Conservation (phyloP, 2,329 filamentous ascomycete genomes). For the Botrytis medusae region DNA sequence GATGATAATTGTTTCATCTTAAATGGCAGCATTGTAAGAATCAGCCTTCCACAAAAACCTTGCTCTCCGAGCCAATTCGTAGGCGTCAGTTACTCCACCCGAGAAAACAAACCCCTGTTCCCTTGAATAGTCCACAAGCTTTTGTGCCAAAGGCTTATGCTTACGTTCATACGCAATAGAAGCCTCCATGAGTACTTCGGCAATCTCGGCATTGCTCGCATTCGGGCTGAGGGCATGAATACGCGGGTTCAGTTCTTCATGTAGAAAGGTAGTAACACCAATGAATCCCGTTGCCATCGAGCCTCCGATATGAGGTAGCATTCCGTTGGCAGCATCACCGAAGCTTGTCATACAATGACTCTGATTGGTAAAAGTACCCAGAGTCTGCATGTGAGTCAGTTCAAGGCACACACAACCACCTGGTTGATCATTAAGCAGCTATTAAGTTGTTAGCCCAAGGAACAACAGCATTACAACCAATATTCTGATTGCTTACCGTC, state of each 20-base stretch:
- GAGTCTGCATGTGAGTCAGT: conserved; percentile 15
- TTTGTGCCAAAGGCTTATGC: conserved; percentile 23
- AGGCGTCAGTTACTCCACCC: conserved; percentile 21
- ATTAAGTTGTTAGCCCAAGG: conserved; percentile 4
- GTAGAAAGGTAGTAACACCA: conserved; percentile 23
- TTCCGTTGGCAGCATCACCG: conserved; percentile 26
- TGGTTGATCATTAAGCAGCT: conserved; percentile 19
- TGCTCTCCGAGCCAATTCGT: conserved; percentile 20
- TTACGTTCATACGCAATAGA: conserved; percentile 22
- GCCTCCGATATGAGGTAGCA: conserved; percentile 25
- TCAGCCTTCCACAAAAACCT: conserved; percentile 24
- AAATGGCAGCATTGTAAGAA: conserved; percentile 14
- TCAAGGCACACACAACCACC: conserved; percentile 23
- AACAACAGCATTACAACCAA: not conserved
- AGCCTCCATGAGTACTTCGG: conserved; percentile 14
- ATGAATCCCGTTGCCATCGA: conserved; percentile 26
- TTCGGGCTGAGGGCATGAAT: conserved; percentile 11
- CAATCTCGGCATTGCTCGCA: conserved; percentile 25
- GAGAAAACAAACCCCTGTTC: conserved; percentile 24
- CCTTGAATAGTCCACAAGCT: conserved; percentile 23
- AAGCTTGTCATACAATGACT: conserved; percentile 24
- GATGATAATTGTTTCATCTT: not conserved
- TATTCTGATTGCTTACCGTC: conserved; percentile 11
- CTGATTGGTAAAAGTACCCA: conserved; percentile 21
- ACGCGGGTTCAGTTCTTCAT: conserved; percentile 24